A percentile compares a stretch with the other conserved stretches of the same genome.
Conservation (phyloP, 2,329 filamentous ascomycete species). For the Eutypa lata region DNA sequence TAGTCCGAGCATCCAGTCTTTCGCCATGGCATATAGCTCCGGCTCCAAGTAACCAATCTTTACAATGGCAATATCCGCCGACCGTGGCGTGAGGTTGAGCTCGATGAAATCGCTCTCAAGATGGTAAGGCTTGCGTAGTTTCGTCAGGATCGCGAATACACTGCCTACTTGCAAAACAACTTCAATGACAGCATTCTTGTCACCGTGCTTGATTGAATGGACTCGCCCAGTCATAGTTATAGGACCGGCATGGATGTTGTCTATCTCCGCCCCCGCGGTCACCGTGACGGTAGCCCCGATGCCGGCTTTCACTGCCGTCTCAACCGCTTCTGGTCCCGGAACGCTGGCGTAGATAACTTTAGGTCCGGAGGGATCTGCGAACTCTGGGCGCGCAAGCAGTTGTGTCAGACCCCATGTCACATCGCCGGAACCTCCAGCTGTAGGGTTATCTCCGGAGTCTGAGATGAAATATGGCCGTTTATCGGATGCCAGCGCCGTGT, state of each 20-base stretch:
- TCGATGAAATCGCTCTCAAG: slow-evolving; percentile 49
- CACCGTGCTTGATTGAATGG: slow-evolving; percentile 48
- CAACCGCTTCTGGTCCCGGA: slow-evolving; percentile 42
- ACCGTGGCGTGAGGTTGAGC: slow-evolving; percentile 41
- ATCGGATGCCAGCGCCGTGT: slow-evolving; percentile 37
- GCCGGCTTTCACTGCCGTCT: slow-evolving; percentile 39
- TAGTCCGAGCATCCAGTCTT: slow-evolving; percentile 51
- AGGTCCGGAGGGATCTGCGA: slow-evolving; percentile 33
- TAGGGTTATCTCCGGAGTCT: slow-evolving; percentile 54
- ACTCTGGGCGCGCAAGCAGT: slow-evolving; percentile 43
- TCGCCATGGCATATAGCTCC: slow-evolving; percentile 50
- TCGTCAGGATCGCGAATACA: slow-evolving; percentile 49
- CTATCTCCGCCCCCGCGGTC: slow-evolving; percentile 48
- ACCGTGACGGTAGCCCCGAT: slow-evolving; percentile 46
- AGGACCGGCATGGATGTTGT: slow-evolving; percentile 44
- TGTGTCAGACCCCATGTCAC: slow-evolving; percentile 48
- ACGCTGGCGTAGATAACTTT: slow-evolving; percentile 52
- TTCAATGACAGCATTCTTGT: slow-evolving; percentile 44
- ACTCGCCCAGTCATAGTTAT: slow-evolving; percentile 49
- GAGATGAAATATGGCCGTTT: slow-evolving; percentile 50
- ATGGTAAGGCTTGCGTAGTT: slow-evolving; percentile 52
- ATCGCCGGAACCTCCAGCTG: slow-evolving; percentile 51
- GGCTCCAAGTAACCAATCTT: slow-evolving; percentile 57
- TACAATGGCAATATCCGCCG: slow-evolving; percentile 49
- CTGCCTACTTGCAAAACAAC: slow-evolving; percentile 48